Base-by-base conservation (phyloP, 176 grass and related monocot species). In the Rhynchospora pubera region DNA sequence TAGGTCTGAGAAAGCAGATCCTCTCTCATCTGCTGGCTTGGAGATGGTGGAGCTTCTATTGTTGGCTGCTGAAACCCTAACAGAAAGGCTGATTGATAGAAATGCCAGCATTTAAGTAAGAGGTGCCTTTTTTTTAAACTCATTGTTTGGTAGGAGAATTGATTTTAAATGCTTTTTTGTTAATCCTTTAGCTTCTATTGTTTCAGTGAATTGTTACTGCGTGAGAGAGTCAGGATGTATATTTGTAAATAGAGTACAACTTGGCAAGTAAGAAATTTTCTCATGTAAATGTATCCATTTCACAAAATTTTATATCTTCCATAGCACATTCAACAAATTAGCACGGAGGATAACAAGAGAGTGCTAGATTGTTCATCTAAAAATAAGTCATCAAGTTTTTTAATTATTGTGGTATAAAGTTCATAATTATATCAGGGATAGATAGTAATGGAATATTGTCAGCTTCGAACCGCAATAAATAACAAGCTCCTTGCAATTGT, bases 11-110 rank as follows among this genome's bases (percentile, higher is more conserved):
- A 94, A 91, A 83, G 65, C 61, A 45, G 90, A 93, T 4, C 77
- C 85, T 58, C 68, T 94, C 39, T 87, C 85, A 81, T 83, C 46
- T 45, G 87, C 90, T 6, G 81, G 95, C 51, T 65, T 86, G 63
- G 95, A 94, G 85, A 98, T 98, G 95, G 87, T 93, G 65, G 90
- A 98, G 74, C 89, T 98, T 45, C 85, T 98, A 53, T 85, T 94
- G 64, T 89, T 98, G 2, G 87, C 92, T 14, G 81, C 92, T 77
- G 87, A 88, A 64, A 82, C 92, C 56, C 74, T 88, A 19, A 91
- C 86, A 65, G 89, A 85, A 21, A 94, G 47, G 79, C 85, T 93
- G 53, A 16, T 79, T 48, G 61, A 82, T 53, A 94, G 84, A 47
- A 85, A 88, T 62, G 58, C 62, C 16, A 82, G 61, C 43, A 10